Conservation (phyloP, 1,139 yeast genomes). For the Blastobotrys petasosporus region DNA sequence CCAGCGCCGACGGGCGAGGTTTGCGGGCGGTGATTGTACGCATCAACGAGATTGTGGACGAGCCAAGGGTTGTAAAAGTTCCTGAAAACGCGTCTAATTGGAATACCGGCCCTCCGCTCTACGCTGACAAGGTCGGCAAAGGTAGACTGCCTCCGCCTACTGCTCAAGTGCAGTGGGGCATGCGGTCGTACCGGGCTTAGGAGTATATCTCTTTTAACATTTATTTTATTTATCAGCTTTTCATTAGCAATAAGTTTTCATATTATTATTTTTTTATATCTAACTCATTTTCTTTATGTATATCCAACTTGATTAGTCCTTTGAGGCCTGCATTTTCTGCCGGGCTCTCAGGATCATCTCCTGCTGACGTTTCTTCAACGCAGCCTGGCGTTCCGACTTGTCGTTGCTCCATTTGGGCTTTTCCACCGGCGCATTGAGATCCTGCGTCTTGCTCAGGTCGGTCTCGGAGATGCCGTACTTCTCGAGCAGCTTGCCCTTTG, state of each 20-base stretch:
- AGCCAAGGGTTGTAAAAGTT: neutral
- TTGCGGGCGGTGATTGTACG: slow-evolving; percentile 23
- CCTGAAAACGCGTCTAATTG: slow-evolving; percentile 16
- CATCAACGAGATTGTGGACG: slow-evolving; percentile 20
- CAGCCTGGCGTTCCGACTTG: slow-evolving; percentile 38
- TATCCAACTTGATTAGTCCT: slow-evolving; percentile 1
- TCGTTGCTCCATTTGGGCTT: slow-evolving; percentile 36
- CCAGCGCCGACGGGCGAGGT: slow-evolving; percentile 28
- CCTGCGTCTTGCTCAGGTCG: slow-evolving; percentile 5
- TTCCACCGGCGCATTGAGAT: slow-evolving; percentile 10
- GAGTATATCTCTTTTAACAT: neutral
- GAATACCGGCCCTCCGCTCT: slow-evolving; percentile 22
- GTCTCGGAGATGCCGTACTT: slow-evolving; percentile 25
- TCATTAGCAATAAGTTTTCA: too few species aligned
- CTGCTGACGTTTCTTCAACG: slow-evolving; percentile 43
- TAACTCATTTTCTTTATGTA: too few species aligned
- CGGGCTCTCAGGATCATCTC: slow-evolving; percentile 49
- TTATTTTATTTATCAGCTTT: neutral
- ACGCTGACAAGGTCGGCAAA: slow-evolving; percentile 15
- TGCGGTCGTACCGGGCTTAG: neutral
- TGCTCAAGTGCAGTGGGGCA: neutral
- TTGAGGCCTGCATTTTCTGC: slow-evolving; percentile 34
- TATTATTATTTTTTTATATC: too few species aligned
- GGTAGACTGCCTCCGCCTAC: slow-evolving; percentile 2
- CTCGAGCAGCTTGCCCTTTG: slow-evolving; percentile 22